Conservation (phyloP, 139 green algal species). For the Raphidocelis subcapitata region DNA sequence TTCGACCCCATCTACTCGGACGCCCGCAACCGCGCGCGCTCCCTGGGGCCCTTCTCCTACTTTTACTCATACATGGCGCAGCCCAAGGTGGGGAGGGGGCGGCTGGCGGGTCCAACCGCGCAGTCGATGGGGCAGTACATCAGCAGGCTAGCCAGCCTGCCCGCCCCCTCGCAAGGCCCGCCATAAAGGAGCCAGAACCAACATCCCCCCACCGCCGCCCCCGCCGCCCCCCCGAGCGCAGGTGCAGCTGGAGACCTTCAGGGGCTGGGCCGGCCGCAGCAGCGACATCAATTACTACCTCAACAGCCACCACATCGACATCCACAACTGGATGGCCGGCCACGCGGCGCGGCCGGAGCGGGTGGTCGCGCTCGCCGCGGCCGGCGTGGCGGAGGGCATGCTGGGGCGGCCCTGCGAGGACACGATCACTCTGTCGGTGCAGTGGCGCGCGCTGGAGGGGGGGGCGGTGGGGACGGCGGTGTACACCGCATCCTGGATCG, state of each 20-base stretch:
- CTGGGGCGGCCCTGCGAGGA: constrained; percentile 57
- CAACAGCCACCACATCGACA: constrained; percentile 71
- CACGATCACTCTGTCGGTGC: constrained; percentile 63
- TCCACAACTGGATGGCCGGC: constrained; percentile 47
- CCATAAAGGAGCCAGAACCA: no score
- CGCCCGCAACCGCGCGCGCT: constrained; percentile 44
- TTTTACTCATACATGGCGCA: constrained; percentile 64
- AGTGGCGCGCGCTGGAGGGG: constrained; percentile 33
- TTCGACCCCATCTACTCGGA: constrained; percentile 76
- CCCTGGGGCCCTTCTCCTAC: constrained; percentile 67
- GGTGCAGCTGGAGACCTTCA: background rate
- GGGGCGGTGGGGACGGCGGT: constrained; percentile 35
- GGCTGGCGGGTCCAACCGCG: no score
- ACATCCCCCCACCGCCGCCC: no score
- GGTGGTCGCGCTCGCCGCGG: constrained; percentile 52
- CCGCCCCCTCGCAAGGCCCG: no score
- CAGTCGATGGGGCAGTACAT: no score
- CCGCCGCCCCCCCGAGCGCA: no score
- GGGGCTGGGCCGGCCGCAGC: constrained; percentile 52
- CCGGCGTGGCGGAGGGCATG: constrained; percentile 45
- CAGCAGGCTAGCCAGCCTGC: no score
- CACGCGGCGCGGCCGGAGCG: constrained; percentile 33
- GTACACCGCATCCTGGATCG: constrained; percentile 57
- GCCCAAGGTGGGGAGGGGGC: background rate
- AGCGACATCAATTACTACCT: constrained; percentile 78